Base-by-base conservation (phyloP, 768 basidiomycete species). In the Mycena albidolilacea region DNA sequence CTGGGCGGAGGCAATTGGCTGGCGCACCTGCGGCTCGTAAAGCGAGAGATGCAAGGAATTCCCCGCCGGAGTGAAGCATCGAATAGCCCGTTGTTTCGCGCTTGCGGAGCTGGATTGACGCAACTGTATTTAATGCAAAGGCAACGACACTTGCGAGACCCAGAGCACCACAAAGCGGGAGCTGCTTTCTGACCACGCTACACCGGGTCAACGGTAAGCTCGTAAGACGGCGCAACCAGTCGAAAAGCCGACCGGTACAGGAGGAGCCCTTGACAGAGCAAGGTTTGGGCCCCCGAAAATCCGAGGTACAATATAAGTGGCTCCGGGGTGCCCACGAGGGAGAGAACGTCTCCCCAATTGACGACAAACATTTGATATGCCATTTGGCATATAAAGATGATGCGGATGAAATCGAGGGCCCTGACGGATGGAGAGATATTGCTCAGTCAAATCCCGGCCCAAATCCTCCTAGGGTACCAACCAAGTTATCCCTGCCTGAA, bases 301-400 rank as follows among this genome's bases (percentile, higher is more conserved):
- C 55, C 55, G 55, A 57, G 55, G 55, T 57, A 57, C 55, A 57
- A 57, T 30, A 57, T 57, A 37, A 57, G 55, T 57, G 55, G 55
- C 55, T 57, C 55, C 55, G 55, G 55, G 11, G 55, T 57, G 35
- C 55, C 23, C 55, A 37, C 55, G 55, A 57, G 7, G 21, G 55
- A 57, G 55, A 57, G 55, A 9, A 57, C 55, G 55, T 30, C 7
- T 37, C 55, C 55, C 55, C 55, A 57, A 57, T 57, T 57, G 55
- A 57, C 55, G 55, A 57, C 55, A 57, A 57, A 57, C 55, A 57
- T 57, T 57, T 57, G 55, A 57, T 57, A 57, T 57, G 55, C 55
- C 55, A 57, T 57, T 35, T 57, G 55, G 55, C 55, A 57, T 37
- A 57, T 9, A 57, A 57, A 57, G 55, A 57, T 37, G 55, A 57